Evolutionary conservation across 2,329 filamentous ascomycete genomes (phyloP), one percentile per base, ranked within the genome.

Genomic region (Fusarium buharicum): DNA sequence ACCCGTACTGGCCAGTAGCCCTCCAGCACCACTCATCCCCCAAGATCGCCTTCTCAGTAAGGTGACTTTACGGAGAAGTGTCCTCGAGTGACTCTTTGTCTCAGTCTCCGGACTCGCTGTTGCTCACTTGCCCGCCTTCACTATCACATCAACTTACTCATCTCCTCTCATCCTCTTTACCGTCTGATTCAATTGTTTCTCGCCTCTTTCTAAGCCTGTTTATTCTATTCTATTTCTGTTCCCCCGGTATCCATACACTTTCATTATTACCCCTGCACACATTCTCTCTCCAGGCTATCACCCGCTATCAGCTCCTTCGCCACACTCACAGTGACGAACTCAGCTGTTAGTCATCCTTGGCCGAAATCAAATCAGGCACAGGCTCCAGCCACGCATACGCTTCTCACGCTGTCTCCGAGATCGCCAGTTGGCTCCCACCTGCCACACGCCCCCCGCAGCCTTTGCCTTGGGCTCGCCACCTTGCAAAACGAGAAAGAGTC

Each of bases 371-470:
- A 51, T 49, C 61, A 62, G 57, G 59, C 66, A 59, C 56, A 69
- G 66, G 63, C 68, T 68, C 58, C 65, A 65, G 63, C 62, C 66
- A 59, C 68, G 66, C 68, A 69, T 70, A 68, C 69, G 58, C 62
- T 67, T 50, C 72, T 75, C 75, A 70, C 72, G 70, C 70, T 64
- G 56, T 68, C 73, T 76, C 75, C 76, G 75, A 76, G 74, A 72
- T 76, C 75, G 75, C 74, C 75, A 75, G 59, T 65, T 68, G 67
- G 69, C 69, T 67, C 68, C 70, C 70, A 72, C 70, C 67, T 71
- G 65, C 62, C 55, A 61, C 59, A 57, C 65, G 61, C 67, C 67
- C 57, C 61, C 70, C 66, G 71, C 69, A 70, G 12, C 59, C 70
- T 68, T 70, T 67, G 64, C 55, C 70, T 28, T 71, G 66, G 72